These are phyloP conservation scores for Pichia sp. DNA, from an alignment of 1,139 yeast species.

Conservation along the genomic window DNA sequence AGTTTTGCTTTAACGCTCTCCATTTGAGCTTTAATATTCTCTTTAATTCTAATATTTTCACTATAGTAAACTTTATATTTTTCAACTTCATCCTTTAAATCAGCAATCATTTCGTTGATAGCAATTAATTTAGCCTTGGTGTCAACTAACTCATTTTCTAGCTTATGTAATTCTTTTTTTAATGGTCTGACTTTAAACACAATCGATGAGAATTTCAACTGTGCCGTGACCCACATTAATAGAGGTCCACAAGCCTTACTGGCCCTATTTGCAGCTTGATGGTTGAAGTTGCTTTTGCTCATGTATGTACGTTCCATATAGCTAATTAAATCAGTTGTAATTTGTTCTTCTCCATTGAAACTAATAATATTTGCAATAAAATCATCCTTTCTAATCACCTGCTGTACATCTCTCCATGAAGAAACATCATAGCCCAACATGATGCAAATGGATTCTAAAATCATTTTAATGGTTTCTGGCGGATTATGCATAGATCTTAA, in stretches of 20 bases:
- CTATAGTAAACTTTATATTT: slow-evolving; percentile 65
- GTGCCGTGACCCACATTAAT: slow-evolving; percentile 86
- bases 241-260: slow-evolving; percentile 95
- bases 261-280: slow-evolving; percentile 75
- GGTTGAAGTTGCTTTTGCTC: slow-evolving; percentile 57
- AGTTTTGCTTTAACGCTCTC: slow-evolving; percentile 54
- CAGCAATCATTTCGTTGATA: slow-evolving; percentile 73
- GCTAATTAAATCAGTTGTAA: slow-evolving; percentile 46
- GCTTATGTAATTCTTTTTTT: slow-evolving; percentile 51
- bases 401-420: slow-evolving; percentile 80
- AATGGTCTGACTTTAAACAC: slow-evolving; percentile 72
- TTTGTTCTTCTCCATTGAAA: slow-evolving; percentile 57
- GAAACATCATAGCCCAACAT: slow-evolving; percentile 65
- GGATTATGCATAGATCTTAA: slow-evolving; percentile 86
- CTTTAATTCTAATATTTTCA: slow-evolving; percentile 67
- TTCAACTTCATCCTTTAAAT: slow-evolving; percentile 65
- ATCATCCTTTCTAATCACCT: slow-evolving; percentile 76
- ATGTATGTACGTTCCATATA: slow-evolving; percentile 58
- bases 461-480: slow-evolving; percentile 78
- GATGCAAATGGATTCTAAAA: slow-evolving; percentile 83
- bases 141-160: slow-evolving; percentile 56
- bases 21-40: slow-evolving; percentile 69
- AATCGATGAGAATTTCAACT: slow-evolving; percentile 62
- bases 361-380: slow-evolving; percentile 78
- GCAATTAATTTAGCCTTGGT: slow-evolving; percentile 68